These are phyloP conservation scores for Aspergillus unguis DNA, from an alignment of 2,329 filamentous ascomycete genomes.

Conservation along the genomic window DNA sequence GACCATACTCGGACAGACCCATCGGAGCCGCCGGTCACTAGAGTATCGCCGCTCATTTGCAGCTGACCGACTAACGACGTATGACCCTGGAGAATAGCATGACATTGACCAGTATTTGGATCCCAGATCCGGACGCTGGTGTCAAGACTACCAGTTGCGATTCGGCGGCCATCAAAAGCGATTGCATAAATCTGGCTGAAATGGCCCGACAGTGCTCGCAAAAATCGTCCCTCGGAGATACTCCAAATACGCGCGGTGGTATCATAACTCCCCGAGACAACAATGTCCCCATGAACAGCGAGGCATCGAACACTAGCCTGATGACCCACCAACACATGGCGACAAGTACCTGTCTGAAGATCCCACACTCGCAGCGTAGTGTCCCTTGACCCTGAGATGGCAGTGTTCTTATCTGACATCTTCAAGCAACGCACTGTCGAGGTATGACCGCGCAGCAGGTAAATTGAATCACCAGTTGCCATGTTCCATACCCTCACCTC, in stretches of 20 bases:
- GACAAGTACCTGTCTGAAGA: constrained; percentile 79
- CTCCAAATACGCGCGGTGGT: constrained; percentile 97
- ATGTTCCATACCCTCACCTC: constrained; percentile 98
- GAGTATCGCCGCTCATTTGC: constrained; percentile 89
- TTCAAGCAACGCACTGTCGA: constrained; percentile 96
- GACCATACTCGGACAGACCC: constrained; percentile 97
- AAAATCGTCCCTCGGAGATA: constrained; percentile 88
- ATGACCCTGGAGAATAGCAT: constrained; percentile 91
- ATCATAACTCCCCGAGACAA: constrained; percentile 98
- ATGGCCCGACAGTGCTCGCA: constrained; percentile 86
- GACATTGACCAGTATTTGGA: constrained; percentile 77
- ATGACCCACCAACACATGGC: constrained; percentile 88
- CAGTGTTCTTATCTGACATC: constrained; percentile 91
- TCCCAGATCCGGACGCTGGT: constrained; percentile 98
- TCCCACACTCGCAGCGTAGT: constrained; percentile 96
- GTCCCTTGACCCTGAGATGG: constrained; percentile 93
- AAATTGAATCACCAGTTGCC: constrained; percentile 73
- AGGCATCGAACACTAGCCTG: constrained; percentile 93
- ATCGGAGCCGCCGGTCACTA: constrained; percentile 94
- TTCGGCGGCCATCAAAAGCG: constrained; percentile 88
- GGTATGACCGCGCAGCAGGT: constrained; percentile 88
- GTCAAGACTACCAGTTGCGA: constrained; percentile 93
- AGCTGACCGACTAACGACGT: constrained; percentile 95
- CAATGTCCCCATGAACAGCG: constrained; percentile 92
- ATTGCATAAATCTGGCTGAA: constrained; percentile 99